A percentile compares a stretch with the other conserved stretches of the same genome.
Conservation (phyloP, 129 eudicot genomes). For the Glebionis coronaria region DNA sequence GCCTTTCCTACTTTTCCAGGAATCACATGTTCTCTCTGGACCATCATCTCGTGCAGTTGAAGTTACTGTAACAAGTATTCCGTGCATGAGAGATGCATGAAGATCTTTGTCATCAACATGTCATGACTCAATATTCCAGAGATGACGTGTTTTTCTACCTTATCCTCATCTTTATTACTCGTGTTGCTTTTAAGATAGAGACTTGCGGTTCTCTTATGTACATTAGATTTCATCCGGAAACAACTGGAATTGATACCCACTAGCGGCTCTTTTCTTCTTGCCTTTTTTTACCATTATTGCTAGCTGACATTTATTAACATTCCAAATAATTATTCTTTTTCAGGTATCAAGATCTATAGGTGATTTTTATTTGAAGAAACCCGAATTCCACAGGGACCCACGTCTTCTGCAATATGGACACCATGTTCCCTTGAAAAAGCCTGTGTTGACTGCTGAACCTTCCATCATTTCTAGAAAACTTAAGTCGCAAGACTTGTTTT, state of each 20-base stretch:
- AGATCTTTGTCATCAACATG: conserved; percentile 28
- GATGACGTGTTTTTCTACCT: conserved; percentile 10
- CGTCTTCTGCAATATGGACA: conserved; percentile 53
- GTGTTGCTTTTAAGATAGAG: conserved; percentile 23
- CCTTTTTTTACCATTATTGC: background rate
- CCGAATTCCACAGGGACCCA: conserved; percentile 79
- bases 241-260: conserved; percentile 26
- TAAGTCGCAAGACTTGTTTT: conserved; percentile 66
- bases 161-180: conserved; percentile 15
- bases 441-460: conserved; percentile 85
- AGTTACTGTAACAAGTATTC: conserved; percentile 29
- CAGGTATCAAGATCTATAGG: conserved; percentile 99
- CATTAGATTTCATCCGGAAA: conserved; percentile 11
- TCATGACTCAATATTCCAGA: conserved; percentile 25
- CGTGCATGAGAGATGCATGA: conserved; percentile 44
- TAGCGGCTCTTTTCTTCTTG: conserved; percentile 15
- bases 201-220: conserved; percentile 15
- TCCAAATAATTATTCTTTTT: conserved; percentile 19
- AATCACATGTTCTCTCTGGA: conserved; percentile 55
- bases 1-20: conserved; percentile 48
- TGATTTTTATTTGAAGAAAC: conserved; percentile 89
- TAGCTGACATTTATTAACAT: conserved; percentile 6
- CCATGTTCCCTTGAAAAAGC: conserved; percentile 64
- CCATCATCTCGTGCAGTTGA: conserved; percentile 38
- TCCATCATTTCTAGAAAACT: conserved; percentile 69